These are phyloP conservation scores for Eucalyptus shirleyi DNA, from an alignment of 345 rosid genomes.

Conservation along the genomic window DNA sequence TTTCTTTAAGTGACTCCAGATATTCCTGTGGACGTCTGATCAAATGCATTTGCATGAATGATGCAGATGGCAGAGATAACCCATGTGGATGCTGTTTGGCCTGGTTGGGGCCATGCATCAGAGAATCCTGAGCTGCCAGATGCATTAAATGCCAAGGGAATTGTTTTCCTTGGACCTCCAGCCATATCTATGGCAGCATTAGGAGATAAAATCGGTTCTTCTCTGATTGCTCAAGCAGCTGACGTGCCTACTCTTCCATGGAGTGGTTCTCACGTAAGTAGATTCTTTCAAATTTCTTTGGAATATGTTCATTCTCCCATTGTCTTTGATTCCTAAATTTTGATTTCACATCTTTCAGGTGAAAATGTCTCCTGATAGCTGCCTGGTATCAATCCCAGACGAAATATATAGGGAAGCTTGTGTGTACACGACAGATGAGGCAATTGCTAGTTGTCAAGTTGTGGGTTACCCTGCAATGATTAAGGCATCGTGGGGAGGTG, in stretches of 20 bases:
- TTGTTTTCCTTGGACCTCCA: constrained; percentile 94
- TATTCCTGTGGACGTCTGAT: neutral
- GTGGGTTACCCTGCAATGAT: constrained; percentile 99
- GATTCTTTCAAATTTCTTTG: neutral
- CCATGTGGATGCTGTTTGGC: constrained; percentile 99
- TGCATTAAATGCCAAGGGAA: constrained; percentile 73
- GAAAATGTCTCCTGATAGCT: constrained; percentile 61
- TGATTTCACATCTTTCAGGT: constrained; percentile 39
- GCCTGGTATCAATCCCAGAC: constrained; percentile 78
- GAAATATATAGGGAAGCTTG: constrained; percentile 90
- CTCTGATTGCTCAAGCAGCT: constrained; percentile 99
- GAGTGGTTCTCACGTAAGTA: constrained; percentile 95
- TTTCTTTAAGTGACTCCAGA: neutral
- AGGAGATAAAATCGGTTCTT: constrained; percentile 98
- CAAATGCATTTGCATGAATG: neutral
- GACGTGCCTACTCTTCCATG: constrained; percentile 98
- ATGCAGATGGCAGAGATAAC: constrained; percentile 96
- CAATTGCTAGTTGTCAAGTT: constrained; percentile 91
- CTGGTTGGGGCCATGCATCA: constrained; percentile 99
- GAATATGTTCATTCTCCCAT: neutral
- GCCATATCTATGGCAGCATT: constrained; percentile 86
- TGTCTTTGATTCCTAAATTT: neutral
- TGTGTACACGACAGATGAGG: constrained; percentile 98
- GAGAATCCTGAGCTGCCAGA: constrained; percentile 98
- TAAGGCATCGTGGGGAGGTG: constrained; percentile 99